Evolutionary conservation across 495 filamentous ascomycete genomes (phyloP).

Genomic region (Penicillium samsonianum): DNA sequence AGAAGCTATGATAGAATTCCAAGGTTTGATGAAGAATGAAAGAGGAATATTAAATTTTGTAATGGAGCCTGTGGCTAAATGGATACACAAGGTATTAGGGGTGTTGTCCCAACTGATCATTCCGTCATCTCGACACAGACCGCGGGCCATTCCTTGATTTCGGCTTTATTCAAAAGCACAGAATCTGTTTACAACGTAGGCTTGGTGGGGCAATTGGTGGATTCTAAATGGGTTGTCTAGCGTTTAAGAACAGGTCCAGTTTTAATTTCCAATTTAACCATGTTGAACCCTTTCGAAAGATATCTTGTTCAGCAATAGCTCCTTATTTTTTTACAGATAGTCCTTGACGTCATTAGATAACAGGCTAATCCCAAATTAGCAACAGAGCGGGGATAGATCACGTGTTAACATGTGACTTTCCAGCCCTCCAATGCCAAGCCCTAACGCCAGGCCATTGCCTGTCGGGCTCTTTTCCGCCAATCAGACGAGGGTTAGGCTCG

Average conservation of each 20-base stretch:
- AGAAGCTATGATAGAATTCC: slow-evolving; percentile 11
- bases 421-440: slow-evolving; percentile 1
- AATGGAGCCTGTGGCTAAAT: background rate
- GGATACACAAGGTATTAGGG: background rate
- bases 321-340: background rate
- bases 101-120: slow-evolving; percentile 1
- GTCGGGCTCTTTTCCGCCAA: slow-evolving; percentile 13
- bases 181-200: background rate
- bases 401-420: slow-evolving; percentile 1
- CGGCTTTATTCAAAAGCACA: background rate
- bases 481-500: background rate
- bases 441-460: background rate
- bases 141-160: slow-evolving; percentile 13
- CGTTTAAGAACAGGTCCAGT: background rate
- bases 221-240: background rate
- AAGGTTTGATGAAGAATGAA: slow-evolving; percentile 3
- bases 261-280: background rate
- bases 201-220: background rate
- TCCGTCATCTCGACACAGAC: slow-evolving; percentile 10
- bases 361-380: slow-evolving; percentile 6
- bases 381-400: background rate
- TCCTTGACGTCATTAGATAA: slow-evolving; percentile 17
- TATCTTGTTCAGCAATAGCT: background rate
- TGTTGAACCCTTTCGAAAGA: background rate
- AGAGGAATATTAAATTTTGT: background rate